phyloP scores from a whole-genome alignment of 1,139 yeast genomes.

The Hemisphaericaspora subhashii region DNA sequence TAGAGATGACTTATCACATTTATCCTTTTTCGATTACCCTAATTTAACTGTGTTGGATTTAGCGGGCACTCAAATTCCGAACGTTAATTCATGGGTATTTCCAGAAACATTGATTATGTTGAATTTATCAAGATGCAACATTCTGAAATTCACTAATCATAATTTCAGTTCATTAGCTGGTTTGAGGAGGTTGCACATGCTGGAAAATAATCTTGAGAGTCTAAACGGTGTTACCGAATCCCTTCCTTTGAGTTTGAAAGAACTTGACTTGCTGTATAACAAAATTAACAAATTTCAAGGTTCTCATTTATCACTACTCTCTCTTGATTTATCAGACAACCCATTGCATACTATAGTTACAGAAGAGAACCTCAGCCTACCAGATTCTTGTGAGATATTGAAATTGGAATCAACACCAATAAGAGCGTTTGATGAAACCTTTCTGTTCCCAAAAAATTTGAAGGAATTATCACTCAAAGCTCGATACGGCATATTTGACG shows the following conservation, averaged over 20 bases:
- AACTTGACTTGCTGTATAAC: background rate
- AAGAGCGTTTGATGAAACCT: background rate
- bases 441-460: background rate
- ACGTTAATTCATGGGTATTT: background rate
- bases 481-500: too few species aligned
- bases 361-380: background rate
- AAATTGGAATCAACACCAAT: background rate
- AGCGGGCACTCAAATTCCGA: background rate
- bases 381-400: background rate
- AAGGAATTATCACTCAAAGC: background rate
- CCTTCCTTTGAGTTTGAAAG: slow-evolving; percentile 1
- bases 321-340: background rate
- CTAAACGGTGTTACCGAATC: background rate
- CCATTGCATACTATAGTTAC: background rate
- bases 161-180: background rate
- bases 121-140: background rate
- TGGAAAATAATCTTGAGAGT: background rate
- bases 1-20: too few species aligned
- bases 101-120: background rate
- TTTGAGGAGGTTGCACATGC: background rate
- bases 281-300: background rate
- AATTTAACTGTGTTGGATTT: background rate
- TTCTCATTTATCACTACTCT: background rate
- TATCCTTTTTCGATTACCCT: background rate
- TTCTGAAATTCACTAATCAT: background rate